Conservation (phyloP, 1,284 basidiomycete genomes). For the Tilletiopsis washingtonensis region DNA sequence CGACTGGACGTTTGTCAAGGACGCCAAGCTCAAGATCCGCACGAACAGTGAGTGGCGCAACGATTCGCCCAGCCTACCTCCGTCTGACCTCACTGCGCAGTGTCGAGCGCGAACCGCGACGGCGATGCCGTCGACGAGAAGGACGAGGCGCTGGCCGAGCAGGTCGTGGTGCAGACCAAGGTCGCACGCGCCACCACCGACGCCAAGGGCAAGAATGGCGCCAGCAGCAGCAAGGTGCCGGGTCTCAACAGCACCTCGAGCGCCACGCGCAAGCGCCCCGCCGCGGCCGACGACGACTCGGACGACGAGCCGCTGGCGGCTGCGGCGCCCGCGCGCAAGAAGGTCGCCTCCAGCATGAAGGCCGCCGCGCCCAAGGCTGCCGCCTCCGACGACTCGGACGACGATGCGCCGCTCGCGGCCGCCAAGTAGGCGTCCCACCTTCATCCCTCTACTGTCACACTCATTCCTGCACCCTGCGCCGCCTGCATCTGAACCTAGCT, state of each 20-base stretch:
- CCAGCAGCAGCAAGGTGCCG: neutral
- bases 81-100: neutral
- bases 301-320: too few relatives aligned
- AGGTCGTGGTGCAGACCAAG: neutral
- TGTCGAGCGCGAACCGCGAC: neutral
- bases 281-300: slow-evolving; percentile 1
- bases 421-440: too few relatives aligned
- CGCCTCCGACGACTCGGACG: too few relatives aligned
- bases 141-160: slow-evolving; percentile 1
- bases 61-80: neutral
- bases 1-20: slow-evolving; percentile 36
- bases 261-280: slow-evolving; percentile 1
- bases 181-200: neutral
- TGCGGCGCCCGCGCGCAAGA: too few relatives aligned
- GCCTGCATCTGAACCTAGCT: too few relatives aligned
- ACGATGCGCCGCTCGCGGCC: too few relatives aligned
- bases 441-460: too few relatives aligned
- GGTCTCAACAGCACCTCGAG: neutral
- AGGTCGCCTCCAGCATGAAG: too few relatives aligned
- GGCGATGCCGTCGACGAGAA: neutral
- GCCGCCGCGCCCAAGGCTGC: too few relatives aligned
- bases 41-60: slow-evolving; percentile 7
- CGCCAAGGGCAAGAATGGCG: neutral
- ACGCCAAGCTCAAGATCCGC: slow-evolving; percentile 36
- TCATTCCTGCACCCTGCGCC: too few relatives aligned